These are phyloP conservation scores for Paraconiothyrium sp. DNA, from an alignment of 2,329 filamentous ascomycete species.

Conservation along the genomic window DNA sequence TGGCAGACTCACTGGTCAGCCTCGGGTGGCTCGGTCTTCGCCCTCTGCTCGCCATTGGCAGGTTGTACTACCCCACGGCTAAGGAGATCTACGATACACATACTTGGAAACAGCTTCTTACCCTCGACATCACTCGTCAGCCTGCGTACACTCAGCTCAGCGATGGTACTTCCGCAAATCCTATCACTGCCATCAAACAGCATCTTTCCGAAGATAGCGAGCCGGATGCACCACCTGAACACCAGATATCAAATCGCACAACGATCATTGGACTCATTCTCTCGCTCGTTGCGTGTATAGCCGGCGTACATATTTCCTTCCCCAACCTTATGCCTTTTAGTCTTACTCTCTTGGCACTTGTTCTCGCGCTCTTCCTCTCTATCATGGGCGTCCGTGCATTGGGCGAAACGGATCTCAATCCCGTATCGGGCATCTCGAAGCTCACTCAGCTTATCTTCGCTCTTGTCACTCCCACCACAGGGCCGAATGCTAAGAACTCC, in stretches of 20 bases:
- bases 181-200: slow-evolving; percentile 43
- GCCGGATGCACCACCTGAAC: slow-evolving; percentile 83
- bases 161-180: slow-evolving; percentile 30
- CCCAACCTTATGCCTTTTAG: slow-evolving; percentile 81
- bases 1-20: slow-evolving; percentile 90
- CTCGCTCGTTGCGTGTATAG: slow-evolving; percentile 81
- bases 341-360: slow-evolving; percentile 84
- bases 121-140: slow-evolving; percentile 44
- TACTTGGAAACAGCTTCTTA: slow-evolving; percentile 48
- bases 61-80: slow-evolving; percentile 48
- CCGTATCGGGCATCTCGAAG: slow-evolving; percentile 95
- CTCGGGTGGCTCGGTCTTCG: slow-evolving; percentile 79
- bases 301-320: slow-evolving; percentile 84
- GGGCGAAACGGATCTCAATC: slow-evolving; percentile 91
- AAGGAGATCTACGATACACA: slow-evolving; percentile 41
- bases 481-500: slow-evolving; percentile 71
- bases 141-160: slow-evolving; percentile 52
- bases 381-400: slow-evolving; percentile 72
- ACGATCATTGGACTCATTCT: slow-evolving; percentile 79
- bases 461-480: slow-evolving; percentile 75
- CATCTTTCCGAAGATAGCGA: slow-evolving; percentile 51
- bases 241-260: slow-evolving; percentile 77
- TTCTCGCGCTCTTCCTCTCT: slow-evolving; percentile 74
- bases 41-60: slow-evolving; percentile 64
- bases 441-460: slow-evolving; percentile 96